phyloP scores from a whole-genome alignment of 2,329 filamentous ascomycete genomes.

The Botrytis squamosa region DNA sequence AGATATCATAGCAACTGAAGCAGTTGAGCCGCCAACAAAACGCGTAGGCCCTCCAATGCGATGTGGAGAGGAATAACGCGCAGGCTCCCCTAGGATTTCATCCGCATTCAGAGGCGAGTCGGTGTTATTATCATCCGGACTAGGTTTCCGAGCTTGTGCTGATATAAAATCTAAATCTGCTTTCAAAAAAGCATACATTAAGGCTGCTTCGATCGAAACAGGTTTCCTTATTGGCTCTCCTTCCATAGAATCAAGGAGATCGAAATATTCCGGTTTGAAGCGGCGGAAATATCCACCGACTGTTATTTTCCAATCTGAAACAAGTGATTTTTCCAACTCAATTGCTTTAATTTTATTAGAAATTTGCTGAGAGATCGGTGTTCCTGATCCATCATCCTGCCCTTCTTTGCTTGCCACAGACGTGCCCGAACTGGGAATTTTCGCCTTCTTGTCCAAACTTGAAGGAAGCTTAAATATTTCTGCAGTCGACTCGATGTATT shows the following conservation, averaged over 20 bases:
- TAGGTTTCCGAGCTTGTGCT: constrained; percentile 80
- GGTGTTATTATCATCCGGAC: constrained; percentile 66
- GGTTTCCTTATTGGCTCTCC: constrained; percentile 38
- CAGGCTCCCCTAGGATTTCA: constrained; percentile 72
- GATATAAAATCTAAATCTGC: constrained; percentile 93
- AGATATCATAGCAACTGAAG: constrained; percentile 84
- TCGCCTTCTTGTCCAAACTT: constrained; percentile 57
- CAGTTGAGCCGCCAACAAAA: constrained; percentile 93
- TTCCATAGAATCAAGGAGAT: constrained; percentile 40
- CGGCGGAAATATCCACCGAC: constrained; percentile 94
- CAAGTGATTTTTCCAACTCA: constrained; percentile 67
- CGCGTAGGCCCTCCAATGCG: constrained; percentile 71
- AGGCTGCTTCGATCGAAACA: constrained; percentile 69
- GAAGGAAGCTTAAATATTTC: constrained; percentile 74
- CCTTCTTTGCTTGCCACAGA: constrained; percentile 49
- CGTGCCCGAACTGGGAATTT: constrained; percentile 55
- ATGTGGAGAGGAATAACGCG: constrained; percentile 52
- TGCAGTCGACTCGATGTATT: constrained; percentile 82
- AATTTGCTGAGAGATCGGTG: constrained; percentile 39
- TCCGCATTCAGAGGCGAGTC: constrained; percentile 81
- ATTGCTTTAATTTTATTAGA: constrained; percentile 58
- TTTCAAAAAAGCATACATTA: constrained; percentile 90
- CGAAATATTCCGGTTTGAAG: constrained; percentile 80
- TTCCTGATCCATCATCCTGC: constrained; percentile 47
- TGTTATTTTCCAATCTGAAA: constrained; percentile 75